Percentiles rank a stretch among this genome's conserved stretches.
Conservation (phyloP, 2,329 filamentous ascomycete genomes). For the Hyphodiscus sp. region DNA sequence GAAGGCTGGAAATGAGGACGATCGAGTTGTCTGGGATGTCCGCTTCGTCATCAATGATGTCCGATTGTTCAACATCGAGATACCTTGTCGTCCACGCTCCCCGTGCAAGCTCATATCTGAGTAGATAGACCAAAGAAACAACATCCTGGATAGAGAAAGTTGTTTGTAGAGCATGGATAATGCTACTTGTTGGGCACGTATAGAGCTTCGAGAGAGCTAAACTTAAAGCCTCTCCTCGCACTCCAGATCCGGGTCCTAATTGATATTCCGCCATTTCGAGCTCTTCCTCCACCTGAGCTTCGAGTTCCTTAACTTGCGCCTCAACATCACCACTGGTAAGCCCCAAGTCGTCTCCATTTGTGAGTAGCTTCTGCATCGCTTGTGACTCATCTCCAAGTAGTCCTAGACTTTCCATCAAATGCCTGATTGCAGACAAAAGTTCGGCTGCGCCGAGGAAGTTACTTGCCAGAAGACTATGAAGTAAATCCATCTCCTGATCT, state of each 20-base stretch:
- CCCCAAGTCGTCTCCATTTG: constrained; percentile 16
- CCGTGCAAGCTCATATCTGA: constrained; percentile 66
- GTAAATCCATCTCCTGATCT: constrained; percentile 62
- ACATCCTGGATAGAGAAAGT: constrained; percentile 62
- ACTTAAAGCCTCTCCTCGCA: constrained; percentile 58
- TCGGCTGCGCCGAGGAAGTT: constrained; percentile 61
- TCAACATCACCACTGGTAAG: constrained; percentile 18
- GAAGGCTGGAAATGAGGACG: constrained; percentile 62
- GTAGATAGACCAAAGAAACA: constrained; percentile 63
- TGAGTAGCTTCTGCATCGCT: constrained; percentile 22
- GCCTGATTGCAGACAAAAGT: constrained; percentile 57
- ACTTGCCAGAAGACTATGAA: constrained; percentile 58
- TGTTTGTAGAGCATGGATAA: constrained; percentile 57
- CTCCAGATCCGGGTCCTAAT: constrained; percentile 55
- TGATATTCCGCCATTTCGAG: constrained; percentile 63
- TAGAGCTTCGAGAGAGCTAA: constrained; percentile 64
- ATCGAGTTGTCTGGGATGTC: constrained; percentile 62
- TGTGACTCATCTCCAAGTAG: constrained; percentile 30
- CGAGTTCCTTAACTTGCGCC: constrained; percentile 41
- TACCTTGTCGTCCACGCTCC: constrained; percentile 73
- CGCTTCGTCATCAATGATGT: constrained; percentile 38
- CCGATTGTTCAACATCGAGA: constrained; percentile 49
- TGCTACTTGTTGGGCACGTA: constrained; percentile 52
- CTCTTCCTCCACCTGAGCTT: constrained; percentile 57
- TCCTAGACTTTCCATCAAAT: constrained; percentile 64